Conservation (phyloP, 2,329 filamentous ascomycete genomes). For the Hortaea sp. region DNA sequence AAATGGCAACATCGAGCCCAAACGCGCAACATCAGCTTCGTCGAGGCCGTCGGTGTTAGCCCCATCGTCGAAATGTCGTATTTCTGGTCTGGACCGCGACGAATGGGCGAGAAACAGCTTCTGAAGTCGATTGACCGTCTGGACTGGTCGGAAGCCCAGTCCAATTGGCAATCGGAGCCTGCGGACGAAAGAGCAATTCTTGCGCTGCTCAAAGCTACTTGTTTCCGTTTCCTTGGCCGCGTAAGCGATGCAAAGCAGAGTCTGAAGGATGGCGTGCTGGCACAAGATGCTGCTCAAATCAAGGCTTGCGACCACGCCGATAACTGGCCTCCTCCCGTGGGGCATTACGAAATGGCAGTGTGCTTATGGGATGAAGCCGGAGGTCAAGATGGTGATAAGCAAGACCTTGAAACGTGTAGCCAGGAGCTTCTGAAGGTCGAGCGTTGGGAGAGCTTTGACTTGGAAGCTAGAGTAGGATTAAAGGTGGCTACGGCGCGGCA, state of each 20-base stretch:
- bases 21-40: conserved; percentile 54
- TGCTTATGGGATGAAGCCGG: conserved; percentile 62
- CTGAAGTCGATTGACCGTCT: conserved; percentile 54
- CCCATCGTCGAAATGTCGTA: conserved; percentile 87
- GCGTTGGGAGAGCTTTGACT: conserved; percentile 59
- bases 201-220: conserved; percentile 55
- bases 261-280: conserved; percentile 53
- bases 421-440: conserved; percentile 57
- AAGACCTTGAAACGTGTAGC: conserved; percentile 52
- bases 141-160: conserved; percentile 51
- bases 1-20: conserved; percentile 80
- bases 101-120: conserved; percentile 61
- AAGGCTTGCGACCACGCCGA: conserved; percentile 47
- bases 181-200: conserved; percentile 55
- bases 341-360: conserved; percentile 78
- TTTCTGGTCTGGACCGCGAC: conserved; percentile 81
- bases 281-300: conserved; percentile 43
- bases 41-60: conserved; percentile 70
- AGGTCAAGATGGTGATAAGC: conserved; percentile 26
- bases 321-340: conserved; percentile 62
- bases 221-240: conserved; percentile 54
- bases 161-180: conserved; percentile 38
- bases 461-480: conserved; percentile 65
- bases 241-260: conserved; percentile 51
- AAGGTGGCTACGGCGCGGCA: conserved; percentile 60